Evolutionary conservation across 2,329 filamentous ascomycete species (phyloP).

Genomic region (Exserohilum turcica): DNA sequence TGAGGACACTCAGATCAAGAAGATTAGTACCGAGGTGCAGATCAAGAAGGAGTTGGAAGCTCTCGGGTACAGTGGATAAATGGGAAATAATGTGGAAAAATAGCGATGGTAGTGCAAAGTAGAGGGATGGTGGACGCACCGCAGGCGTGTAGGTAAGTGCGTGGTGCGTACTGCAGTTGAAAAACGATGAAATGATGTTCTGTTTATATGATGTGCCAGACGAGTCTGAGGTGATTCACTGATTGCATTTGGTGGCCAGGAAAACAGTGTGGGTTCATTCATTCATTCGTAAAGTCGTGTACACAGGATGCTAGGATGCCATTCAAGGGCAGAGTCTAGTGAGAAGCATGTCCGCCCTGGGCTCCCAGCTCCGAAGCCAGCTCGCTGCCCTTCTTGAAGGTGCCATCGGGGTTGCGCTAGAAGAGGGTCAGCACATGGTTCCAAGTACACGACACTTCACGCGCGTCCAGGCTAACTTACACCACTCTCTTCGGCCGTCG

Average conservation of each 20-base stretch:
- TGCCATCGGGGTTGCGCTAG: slow-evolving; percentile 51
- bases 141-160: background rate
- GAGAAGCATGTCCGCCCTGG: slow-evolving; percentile 37
- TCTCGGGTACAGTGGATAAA: slow-evolving; percentile 54
- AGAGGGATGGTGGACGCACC: background rate
- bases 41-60: slow-evolving; percentile 82
- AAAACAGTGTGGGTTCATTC: background rate
- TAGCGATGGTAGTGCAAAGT: background rate
- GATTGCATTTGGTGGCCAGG: background rate
- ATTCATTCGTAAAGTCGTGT: background rate
- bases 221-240: background rate
- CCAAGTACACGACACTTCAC: too few relatives aligned
- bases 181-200: background rate
- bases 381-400: slow-evolving; percentile 45
- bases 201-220: background rate
- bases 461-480: slow-evolving; percentile 30
- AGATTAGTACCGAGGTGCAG: slow-evolving; percentile 85
- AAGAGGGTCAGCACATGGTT: slow-evolving; percentile 40
- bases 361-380: slow-evolving; percentile 45
- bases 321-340: slow-evolving; percentile 10
- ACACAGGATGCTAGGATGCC: background rate
- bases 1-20: slow-evolving; percentile 98
- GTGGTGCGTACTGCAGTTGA: background rate
- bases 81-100: background rate
- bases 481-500: slow-evolving; percentile 8